A percentile compares a stretch with the other conserved stretches of the same genome.
These are phyloP conservation scores for Cystobasidium slooffiae DNA, from an alignment of 1,284 basidiomycete species.

Conservation along the genomic window DNA sequence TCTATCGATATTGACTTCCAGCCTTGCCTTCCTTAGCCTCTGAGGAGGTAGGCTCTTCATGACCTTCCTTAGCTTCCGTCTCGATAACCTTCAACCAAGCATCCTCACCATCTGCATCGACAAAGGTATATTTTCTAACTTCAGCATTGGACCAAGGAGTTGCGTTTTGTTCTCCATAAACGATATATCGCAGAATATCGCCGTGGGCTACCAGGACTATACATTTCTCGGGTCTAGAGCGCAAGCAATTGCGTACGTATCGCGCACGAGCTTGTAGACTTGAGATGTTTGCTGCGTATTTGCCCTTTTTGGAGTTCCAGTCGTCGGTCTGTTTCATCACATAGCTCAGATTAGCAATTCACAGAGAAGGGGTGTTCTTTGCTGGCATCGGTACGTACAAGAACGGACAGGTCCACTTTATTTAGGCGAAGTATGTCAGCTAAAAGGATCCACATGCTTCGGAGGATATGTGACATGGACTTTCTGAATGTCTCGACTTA, in stretches of 20 bases:
- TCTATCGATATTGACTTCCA: too few species aligned
- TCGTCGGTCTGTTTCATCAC: slow-evolving; percentile 47
- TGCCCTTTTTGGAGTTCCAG: slow-evolving; percentile 57
- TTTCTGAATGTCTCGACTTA: slow-evolving; percentile 42
- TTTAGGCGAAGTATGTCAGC: slow-evolving; percentile 31
- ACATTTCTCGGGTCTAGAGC: slow-evolving; percentile 55
- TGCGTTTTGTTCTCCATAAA: slow-evolving; percentile 52
- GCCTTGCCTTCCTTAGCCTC: slow-evolving; percentile 5
- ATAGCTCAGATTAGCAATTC: background rate
- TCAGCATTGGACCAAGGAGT: slow-evolving; percentile 57
- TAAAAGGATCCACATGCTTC: background rate
- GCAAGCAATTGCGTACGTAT: slow-evolving; percentile 54
- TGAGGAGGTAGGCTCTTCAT: slow-evolving; percentile 36
- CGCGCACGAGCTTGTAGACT: slow-evolving; percentile 51
- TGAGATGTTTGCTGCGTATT: slow-evolving; percentile 52
- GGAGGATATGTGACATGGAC: background rate
- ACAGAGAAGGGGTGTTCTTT: background rate
- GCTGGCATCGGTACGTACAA: background rate
- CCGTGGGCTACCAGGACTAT: slow-evolving; percentile 59
- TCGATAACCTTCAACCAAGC: slow-evolving; percentile 51
- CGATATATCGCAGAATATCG: slow-evolving; percentile 57
- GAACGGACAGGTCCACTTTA: background rate
- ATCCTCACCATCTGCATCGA: slow-evolving; percentile 52
- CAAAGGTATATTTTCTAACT: slow-evolving; percentile 55
- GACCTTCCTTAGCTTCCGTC: slow-evolving; percentile 39